Base-by-base conservation (phyloP, 805 yeast genomes). In the Zygosaccharomyces siamensis region DNA sequence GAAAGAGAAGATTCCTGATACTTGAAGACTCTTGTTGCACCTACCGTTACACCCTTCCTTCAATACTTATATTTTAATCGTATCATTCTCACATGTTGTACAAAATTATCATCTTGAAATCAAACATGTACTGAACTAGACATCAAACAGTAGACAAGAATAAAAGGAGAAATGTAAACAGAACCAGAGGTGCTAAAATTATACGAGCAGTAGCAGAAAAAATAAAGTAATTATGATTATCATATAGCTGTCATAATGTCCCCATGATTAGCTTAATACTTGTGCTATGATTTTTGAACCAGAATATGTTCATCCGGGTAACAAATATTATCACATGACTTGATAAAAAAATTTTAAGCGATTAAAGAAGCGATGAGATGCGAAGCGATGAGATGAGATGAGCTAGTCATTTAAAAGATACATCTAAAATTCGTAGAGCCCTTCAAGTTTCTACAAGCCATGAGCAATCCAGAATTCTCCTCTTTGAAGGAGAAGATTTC, bases 401-500 rank as follows among this genome's bases (percentile, higher is more conserved):
- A 36, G 32, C 33, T 3, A 33, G 16, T 14, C 27, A 36, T 28
- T 28, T 7, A 12, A 12, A 20, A 24, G 14, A 24, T n/a, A 32
- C 26, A 24, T 4, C 27, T 4, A 45, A 24, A 35, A 18, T 7
- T 8, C 11, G 7, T 27, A 39, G 20, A 21, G 31, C 23, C n/a
- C 6, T 35, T 30, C 33, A 8, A 18, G 24, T 47, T 12, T 42
- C 36, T 8, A 11, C 41, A 11, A 46, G 41, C 20, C 18, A 51
- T 51, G 54, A 44, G 47, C 23, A 44, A 40, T 27, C 50, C 70
- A 16, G 64, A 65, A 47, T 54, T 72, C 33, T 65, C 83, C 42
- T 79, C 86, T 23, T 71, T 85, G 63, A 84, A 76, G 66, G 87
- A 80, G 54, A 84, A 78, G 64, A 80, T 85, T 37, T 68, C 83